Conservation (phyloP, 1,284 basidiomycete species). For the Cryptococcus sp. region DNA sequence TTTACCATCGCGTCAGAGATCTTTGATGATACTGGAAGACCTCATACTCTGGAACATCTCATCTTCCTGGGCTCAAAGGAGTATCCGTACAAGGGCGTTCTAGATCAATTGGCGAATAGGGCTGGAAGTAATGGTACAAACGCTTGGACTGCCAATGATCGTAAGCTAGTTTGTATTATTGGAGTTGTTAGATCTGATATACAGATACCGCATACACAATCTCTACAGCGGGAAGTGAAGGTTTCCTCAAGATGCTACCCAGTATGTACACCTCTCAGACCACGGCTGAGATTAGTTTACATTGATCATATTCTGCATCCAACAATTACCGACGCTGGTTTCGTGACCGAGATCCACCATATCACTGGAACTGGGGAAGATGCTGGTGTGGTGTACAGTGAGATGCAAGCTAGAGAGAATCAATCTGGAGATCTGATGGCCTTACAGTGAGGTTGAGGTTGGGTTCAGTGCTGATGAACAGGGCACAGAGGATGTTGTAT, state of each 20-base stretch:
- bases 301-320: slow-evolving; percentile 97
- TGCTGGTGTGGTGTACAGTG: slow-evolving; percentile 93
- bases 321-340: slow-evolving; percentile 85
- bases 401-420: slow-evolving; percentile 98
- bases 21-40: slow-evolving; percentile 87
- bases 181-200: slow-evolving; percentile 26
- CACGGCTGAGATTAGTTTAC: slow-evolving; percentile 57
- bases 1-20: slow-evolving; percentile 92
- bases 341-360: slow-evolving; percentile 92
- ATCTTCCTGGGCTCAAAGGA: slow-evolving; percentile 92
- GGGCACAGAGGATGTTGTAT: slow-evolving; percentile 74
- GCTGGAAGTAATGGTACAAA: slow-evolving; percentile 90
- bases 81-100: slow-evolving; percentile 95
- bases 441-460: slow-evolving; percentile 57
- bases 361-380: slow-evolving; percentile 86
- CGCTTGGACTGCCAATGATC: slow-evolving; percentile 57
- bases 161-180: slow-evolving; percentile 14
- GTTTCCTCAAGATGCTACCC: slow-evolving; percentile 89
- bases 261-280: slow-evolving; percentile 20
- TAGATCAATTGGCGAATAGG: slow-evolving; percentile 95
- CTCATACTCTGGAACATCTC: slow-evolving; percentile 89
- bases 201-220: slow-evolving; percentile 93
- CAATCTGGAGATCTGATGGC: slow-evolving; percentile 86
- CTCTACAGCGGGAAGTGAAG: slow-evolving; percentile 93
- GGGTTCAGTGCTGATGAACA: slow-evolving; percentile 39